These are phyloP conservation scores for Wickerhamiella azyma DNA, from an alignment of 805 yeast genomes.

Conservation along the genomic window DNA sequence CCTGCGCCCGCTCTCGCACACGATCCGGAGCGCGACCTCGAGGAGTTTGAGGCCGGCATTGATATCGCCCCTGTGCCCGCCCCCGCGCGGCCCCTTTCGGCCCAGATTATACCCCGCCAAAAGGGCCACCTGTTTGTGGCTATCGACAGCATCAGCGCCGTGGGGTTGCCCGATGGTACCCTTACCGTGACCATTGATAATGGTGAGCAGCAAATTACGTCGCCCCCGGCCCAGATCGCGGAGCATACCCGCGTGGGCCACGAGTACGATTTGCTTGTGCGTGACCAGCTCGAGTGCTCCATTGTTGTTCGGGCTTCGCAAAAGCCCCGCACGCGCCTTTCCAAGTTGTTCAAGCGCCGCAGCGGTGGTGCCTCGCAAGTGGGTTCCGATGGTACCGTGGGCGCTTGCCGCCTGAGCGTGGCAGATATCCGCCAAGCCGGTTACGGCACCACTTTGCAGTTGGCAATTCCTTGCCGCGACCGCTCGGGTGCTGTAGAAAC, in stretches of 20 bases:
- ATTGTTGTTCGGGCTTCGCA: constrained; percentile 49
- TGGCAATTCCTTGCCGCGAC: neutral
- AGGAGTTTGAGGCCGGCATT: too few species aligned
- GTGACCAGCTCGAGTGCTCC: constrained; percentile 40
- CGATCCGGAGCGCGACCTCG: neutral
- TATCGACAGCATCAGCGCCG: constrained; percentile 34
- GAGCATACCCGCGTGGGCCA: constrained; percentile 35
- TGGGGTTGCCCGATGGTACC: constrained; percentile 33
- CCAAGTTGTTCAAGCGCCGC: constrained; percentile 5
- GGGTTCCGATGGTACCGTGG: constrained; percentile 73
- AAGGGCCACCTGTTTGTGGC: constrained; percentile 33
- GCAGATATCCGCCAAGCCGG: constrained; percentile 34
- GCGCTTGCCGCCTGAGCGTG: constrained; percentile 45
- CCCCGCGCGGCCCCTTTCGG: neutral
- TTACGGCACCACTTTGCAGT: constrained; percentile 31
- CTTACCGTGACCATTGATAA: constrained; percentile 51
- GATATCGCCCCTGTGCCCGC: too few species aligned
- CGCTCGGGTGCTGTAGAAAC: constrained; percentile 19
- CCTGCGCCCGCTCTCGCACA: neutral
- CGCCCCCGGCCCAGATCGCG: constrained; percentile 34
- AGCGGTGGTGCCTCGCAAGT: constrained; percentile 20
- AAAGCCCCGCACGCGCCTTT: constrained; percentile 14
- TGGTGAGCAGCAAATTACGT: constrained; percentile 65
- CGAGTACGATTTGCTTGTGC: constrained; percentile 62
- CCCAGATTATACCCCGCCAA: constrained; percentile 25